Conservation (phyloP, 1,284 basidiomycete genomes). For the Cutaneotrichosporon spelunceum region DNA sequence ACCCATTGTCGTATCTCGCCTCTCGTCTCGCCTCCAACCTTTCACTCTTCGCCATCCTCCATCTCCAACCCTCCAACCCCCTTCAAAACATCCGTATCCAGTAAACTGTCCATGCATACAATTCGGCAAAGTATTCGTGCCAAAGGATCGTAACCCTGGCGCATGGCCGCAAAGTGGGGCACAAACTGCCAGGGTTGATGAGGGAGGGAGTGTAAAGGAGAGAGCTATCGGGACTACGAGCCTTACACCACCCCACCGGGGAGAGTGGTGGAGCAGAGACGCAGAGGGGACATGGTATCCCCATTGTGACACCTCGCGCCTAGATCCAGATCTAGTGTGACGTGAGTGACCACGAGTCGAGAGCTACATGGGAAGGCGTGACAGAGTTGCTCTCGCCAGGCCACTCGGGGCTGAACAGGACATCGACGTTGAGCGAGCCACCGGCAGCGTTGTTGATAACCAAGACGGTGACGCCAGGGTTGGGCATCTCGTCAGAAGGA, state of each 20-base stretch:
- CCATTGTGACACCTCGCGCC: conserved; percentile 2
- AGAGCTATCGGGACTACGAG: neutral
- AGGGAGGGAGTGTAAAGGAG: neutral
- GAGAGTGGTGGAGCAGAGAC: too few species aligned
- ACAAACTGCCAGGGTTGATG: neutral
- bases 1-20: too few species aligned
- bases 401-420: conserved; percentile 85
- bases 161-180: neutral
- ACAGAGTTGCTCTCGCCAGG: conserved; percentile 61
- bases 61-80: neutral
- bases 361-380: conserved; percentile 59
- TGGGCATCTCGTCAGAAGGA: conserved; percentile 63
- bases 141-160: conserved; percentile 6
- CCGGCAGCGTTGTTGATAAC: conserved; percentile 62
- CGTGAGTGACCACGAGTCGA: conserved; percentile 67
- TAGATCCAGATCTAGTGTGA: conserved; percentile 57
- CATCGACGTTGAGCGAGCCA: conserved; percentile 71
- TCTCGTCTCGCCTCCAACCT: neutral
- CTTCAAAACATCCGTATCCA: neutral
- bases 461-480: conserved; percentile 75
- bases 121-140: conserved; percentile 5
- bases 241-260: conserved; percentile 4
- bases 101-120: conserved; percentile 9
- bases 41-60: too few species aligned
- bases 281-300: neutral